phyloP scores from a whole-genome alignment of 2,329 filamentous ascomycete genomes.

The Chaetoscypha palmicola region DNA sequence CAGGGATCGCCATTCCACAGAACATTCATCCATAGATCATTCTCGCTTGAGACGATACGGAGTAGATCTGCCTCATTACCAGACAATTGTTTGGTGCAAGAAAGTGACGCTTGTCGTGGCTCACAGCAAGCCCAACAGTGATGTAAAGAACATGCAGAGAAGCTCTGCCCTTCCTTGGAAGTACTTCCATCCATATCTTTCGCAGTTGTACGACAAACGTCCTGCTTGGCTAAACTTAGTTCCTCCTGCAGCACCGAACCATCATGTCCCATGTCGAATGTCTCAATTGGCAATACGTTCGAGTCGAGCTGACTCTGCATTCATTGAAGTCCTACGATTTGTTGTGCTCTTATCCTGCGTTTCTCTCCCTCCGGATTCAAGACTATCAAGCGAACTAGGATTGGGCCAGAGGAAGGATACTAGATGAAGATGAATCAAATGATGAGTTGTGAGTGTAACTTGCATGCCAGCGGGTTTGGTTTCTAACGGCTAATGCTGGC shows the following conservation, averaged over 20 bases:
- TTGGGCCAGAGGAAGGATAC: background rate
- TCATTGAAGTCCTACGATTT: too few relatives aligned
- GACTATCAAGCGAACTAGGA: too few relatives aligned
- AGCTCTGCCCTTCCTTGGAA: background rate
- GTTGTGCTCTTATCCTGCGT: too few relatives aligned
- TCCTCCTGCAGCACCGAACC: too few relatives aligned
- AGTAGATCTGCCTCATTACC: conserved; percentile 1
- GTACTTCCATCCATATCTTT: background rate
- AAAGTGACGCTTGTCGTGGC: too few relatives aligned
- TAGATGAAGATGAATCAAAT: too few relatives aligned
- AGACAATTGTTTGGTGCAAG: too few relatives aligned
- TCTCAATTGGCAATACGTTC: too few relatives aligned
- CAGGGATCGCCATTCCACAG: background rate
- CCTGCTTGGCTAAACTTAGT: background rate
- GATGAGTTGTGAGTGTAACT: too few relatives aligned
- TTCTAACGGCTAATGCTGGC: conserved; percentile 5
- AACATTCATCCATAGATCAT: conserved; percentile 7
- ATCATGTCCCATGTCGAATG: too few relatives aligned
- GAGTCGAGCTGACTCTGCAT: too few relatives aligned
- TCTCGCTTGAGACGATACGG: conserved; percentile 3
- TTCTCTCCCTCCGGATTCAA: too few relatives aligned
- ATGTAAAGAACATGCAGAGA: background rate
- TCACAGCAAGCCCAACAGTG: background rate
- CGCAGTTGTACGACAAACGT: background rate
- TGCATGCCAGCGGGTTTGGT: background rate